Evolutionary conservation across 2,329 filamentous ascomycete species (phyloP), one percentile per base, ranked within the genome.

Genomic region (Xylaria sp.): DNA sequence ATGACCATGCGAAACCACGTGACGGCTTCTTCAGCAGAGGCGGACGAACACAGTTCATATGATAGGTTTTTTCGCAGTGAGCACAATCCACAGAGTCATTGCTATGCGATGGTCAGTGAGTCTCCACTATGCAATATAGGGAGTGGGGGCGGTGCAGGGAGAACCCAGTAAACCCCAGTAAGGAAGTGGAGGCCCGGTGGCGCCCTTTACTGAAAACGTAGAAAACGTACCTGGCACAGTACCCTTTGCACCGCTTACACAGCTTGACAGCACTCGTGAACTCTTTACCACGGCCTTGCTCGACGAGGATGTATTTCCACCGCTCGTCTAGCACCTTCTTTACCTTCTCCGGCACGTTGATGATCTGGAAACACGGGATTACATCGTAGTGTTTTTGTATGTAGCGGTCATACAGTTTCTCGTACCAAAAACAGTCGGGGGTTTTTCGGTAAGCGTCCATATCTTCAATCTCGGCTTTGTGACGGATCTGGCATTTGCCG

Each of bases 341-440:
- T 77, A 99, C 95, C 78, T 92, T 93, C 74, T 92, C 91, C 5
- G 96, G 96, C 57, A 99, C 96, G 78, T 99, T 99, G 83, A 98
- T 95, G 76, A 99, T 96, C 77, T 92, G 90, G 69, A 87, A 89
- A 15, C 94, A 97, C 1, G 96, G 95, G 70, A 99, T 95, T 63
- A 97, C 92, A 76, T 99, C 96, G 85, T 98, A 98, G 81, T 95
- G 94, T 71, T 97, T 94, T 79, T 97, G 94, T 72, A 99, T 98
- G 83, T 98, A 99, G 67, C 96, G 92, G 82, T 99, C 96, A 80
- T 97, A 98, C 75, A 98, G 89, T 79, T 97, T 97, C 77, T 97
- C 95, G 79, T 93, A 99, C 92, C 94, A 99, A 80, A 99, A 99
- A 74, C 87, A 90, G 81, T 99, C 93, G 75, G 92, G 91, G 31